Evolutionary conservation across 306 rosid genomes (phyloP), one percentile per base, ranked within the genome.

Genomic region (Cucumis hystrix): DNA sequence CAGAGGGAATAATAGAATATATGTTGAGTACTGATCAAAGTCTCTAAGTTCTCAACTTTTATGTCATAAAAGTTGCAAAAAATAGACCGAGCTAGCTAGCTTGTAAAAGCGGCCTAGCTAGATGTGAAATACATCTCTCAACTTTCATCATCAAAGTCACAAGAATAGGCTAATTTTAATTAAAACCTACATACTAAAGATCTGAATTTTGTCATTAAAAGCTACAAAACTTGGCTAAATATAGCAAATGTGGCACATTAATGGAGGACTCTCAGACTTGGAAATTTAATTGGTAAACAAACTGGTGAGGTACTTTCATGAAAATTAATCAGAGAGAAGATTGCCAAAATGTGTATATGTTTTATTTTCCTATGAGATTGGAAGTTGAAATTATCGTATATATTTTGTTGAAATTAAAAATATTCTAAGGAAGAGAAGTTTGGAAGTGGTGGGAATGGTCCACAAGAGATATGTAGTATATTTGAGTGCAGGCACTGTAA

Each of bases 1-100:
- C 60, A 70, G 58, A 70, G 58, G 33, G 21, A 70, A 47, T 47
- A 70, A 47, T 47, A 70, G 59, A 70, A 70, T 84, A 82, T 88
- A 85, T 87, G 86, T 82, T 87, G 82, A 77, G 78, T 30, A 15
- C 28, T 15, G 6, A 5, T 45, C 4, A 13, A 13, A 43, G 21
- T 68, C 56, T 41, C 47, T 10, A 69, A 68, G 57, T 21, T 69
- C 20, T 69, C 2, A 69, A 33, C 74, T 68, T 68, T 68, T 20
- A 47, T 47, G 16, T 11, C 15, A 10, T 67, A 40, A 41, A 68
- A 20, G 28, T 67, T 67, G 2, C 7, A 40, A 39, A 39, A 66
- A 1, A 47, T 62, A 62, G 68, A 18, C 68, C 33, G 3, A 14
- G 43, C 63, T 57, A 17, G 41, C 33, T 7, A 14, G 43, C 63